Evolutionary conservation across 1,284 basidiomycete species (phyloP).

Genomic region (Chalciporus piperatoides): DNA sequence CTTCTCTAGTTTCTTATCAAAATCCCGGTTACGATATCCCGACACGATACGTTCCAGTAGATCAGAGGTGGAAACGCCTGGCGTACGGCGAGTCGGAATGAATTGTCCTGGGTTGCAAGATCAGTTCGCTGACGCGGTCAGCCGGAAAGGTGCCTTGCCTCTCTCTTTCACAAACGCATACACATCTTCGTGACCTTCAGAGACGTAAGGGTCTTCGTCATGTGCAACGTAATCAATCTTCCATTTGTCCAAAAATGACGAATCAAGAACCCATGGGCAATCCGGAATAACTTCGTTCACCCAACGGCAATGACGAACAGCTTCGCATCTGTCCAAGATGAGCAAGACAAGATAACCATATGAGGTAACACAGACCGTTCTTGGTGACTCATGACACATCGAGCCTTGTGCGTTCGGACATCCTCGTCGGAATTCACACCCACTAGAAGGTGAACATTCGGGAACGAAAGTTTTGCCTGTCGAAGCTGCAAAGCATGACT

Average conservation of each 20-base stretch:
- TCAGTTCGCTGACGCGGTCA: conserved; percentile 3
- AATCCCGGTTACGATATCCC: conserved; percentile 76
- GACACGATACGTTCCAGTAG: conserved; percentile 87
- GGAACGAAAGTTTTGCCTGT: conserved; percentile 92
- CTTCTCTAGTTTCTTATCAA: conserved; percentile 87
- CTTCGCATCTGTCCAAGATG: conserved; percentile 59
- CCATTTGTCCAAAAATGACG: conserved; percentile 78
- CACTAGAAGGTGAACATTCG: conserved; percentile 82
- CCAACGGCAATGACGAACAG: conserved; percentile 93
- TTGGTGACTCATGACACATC: conserved; percentile 80
- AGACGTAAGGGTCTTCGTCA: conserved; percentile 83
- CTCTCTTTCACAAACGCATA: conserved; percentile 80
- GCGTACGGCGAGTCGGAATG: conserved; percentile 92
- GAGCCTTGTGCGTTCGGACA: conserved; percentile 73
- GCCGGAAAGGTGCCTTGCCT: conserved; percentile 44
- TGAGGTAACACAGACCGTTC: conserved; percentile 59
- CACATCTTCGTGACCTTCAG: conserved; percentile 77
- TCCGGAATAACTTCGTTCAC: conserved; percentile 95
- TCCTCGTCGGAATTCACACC: conserved; percentile 87
- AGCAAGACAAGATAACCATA: conserved; percentile 11
- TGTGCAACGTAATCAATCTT: conserved; percentile 97
- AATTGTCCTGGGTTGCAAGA: conserved; percentile 73
- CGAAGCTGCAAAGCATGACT: conserved; percentile 89
- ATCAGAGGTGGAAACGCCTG: conserved; percentile 91
- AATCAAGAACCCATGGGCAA: conserved; percentile 89